Conservation (phyloP, 2,329 filamentous ascomycete genomes). For the Acrocalymma vagum region DNA sequence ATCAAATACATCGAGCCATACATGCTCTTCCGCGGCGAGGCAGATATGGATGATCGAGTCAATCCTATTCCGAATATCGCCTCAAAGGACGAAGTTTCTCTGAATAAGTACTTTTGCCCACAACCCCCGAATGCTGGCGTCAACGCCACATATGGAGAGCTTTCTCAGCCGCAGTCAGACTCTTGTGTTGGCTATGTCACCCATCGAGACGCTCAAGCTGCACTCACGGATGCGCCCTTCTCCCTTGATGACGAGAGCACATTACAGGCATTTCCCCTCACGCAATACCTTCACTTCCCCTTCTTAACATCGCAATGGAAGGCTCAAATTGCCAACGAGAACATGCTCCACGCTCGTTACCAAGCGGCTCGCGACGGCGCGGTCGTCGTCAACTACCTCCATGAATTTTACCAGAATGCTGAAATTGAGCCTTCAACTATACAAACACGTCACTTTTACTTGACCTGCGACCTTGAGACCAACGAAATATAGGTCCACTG, state of each 20-base stretch:
- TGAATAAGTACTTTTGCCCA: slow-evolving; percentile 14
- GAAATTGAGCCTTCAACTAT: not conserved
- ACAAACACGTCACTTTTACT: slow-evolving; percentile 2
- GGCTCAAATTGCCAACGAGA: slow-evolving; percentile 8
- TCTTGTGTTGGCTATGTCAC: slow-evolving; percentile 23
- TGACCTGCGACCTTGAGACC: slow-evolving; percentile 14
- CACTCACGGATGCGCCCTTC: slow-evolving; percentile 3
- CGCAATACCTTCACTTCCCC: slow-evolving; percentile 9
- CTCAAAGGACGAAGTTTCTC: slow-evolving; percentile 21
- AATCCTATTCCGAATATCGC: not conserved
- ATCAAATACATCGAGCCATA: slow-evolving; percentile 17
- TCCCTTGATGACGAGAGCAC: slow-evolving; percentile 10
- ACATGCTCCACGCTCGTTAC: slow-evolving; percentile 12
- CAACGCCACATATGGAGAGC: slow-evolving; percentile 13
- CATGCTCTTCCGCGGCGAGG: not conserved
- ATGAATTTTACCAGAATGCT: slow-evolving; percentile 15
- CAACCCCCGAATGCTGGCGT: slow-evolving; percentile 14
- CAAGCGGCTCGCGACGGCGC: slow-evolving; percentile 14
- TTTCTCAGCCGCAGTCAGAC: slow-evolving; percentile 20
- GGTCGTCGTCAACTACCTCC: slow-evolving; percentile 16
- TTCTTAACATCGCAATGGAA: slow-evolving; percentile 20
- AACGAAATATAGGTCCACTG: not conserved
- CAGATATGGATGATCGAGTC: not conserved
- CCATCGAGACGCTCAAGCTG: slow-evolving; percentile 6
- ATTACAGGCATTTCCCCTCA: slow-evolving; percentile 1